Base-by-base conservation (phyloP, 768 basidiomycete species). In the Leccinum sublutescens region DNA sequence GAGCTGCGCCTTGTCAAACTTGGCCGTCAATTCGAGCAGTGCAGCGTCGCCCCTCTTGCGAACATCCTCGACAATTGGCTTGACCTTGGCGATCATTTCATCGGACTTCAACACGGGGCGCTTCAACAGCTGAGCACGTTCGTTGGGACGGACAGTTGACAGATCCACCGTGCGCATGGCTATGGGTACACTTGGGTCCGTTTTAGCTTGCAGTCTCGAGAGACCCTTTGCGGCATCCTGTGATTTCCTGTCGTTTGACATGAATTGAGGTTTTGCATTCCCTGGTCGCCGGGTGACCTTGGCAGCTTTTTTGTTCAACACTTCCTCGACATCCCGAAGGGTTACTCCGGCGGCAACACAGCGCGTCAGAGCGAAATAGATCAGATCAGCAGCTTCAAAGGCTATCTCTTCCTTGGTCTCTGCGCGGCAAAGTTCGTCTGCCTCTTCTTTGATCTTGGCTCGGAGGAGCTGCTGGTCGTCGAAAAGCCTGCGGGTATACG, bases 381-480 rank as follows among this genome's bases (percentile, higher is more conserved):
- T 68, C 23, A 99, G 78, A 75, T 99, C 97, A 1, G 95, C 96
- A 7, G 95, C 92, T 74, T 99, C 97, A 61, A 95, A 96, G 1
- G 95, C 91, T 15, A 97, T 78, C 31, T 98, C 92, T 51, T 90
- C 86, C 68, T 83, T 84, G 2, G 85, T 84, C 64, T 85, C 78
- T 23, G 93, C 93, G 17, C 80, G 80, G 71, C 94, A 96, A n/a
- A 99, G 82, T 73, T 99, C 97, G 66, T 96, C 92, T 0, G 97
- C 97, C 72, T 99, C 97, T 74, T 99, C 97, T 87, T 91, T 93
- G 63, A 99, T 94, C 79, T 99, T 99, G 54, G 94, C 88, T 50
- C 80, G 83, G 49, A 98, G 78, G n/a, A 99, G 80, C 50, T 80
- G 82, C 5, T 87, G 76, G 70, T 98, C 92, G 47, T 82, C 79